Conservation (phyloP, 257 asterid species). For the Eustoma russellianum region DNA sequence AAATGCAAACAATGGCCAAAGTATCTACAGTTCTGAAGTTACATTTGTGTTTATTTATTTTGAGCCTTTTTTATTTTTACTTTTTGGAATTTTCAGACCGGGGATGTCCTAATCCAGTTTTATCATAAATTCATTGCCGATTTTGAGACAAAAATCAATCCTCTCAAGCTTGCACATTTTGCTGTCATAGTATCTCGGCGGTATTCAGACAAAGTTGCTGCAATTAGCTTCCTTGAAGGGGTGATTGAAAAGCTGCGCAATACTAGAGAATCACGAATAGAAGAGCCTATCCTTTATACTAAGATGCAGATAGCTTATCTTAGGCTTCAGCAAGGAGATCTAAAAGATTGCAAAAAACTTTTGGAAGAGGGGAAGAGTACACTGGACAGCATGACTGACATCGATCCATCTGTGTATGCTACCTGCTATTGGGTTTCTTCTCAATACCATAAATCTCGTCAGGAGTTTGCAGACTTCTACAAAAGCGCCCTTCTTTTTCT, state of each 20-base stretch:
- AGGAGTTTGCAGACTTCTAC: slow-evolving; percentile 94
- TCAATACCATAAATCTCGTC: slow-evolving; percentile 66
- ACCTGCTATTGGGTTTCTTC: slow-evolving; percentile 92
- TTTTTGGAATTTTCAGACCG: slow-evolving; percentile 41
- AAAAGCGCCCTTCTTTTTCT: slow-evolving; percentile 86
- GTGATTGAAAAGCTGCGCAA: slow-evolving; percentile 80
- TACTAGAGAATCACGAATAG: slow-evolving; percentile 70
- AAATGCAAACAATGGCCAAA: too few species aligned
- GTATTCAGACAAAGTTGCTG: slow-evolving; percentile 80
- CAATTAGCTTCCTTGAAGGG: slow-evolving; percentile 72
- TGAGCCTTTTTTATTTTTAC: too few species aligned
- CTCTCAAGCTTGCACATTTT: slow-evolving; percentile 95
- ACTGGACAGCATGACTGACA: slow-evolving; percentile 92
- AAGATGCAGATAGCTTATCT: slow-evolving; percentile 77
- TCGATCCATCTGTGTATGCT: slow-evolving; percentile 96
- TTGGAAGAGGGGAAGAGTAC: slow-evolving; percentile 86
- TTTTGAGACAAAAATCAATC: slow-evolving; percentile 95
- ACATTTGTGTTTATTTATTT: too few species aligned
- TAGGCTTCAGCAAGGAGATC: slow-evolving; percentile 84
- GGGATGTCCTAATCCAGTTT: slow-evolving; percentile 84
- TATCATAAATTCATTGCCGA: slow-evolving; percentile 88
- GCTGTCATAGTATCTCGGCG: slow-evolving; percentile 81
- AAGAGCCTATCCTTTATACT: slow-evolving; percentile 81
- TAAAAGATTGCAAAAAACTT: slow-evolving; percentile 80
- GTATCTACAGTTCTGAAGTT: too few species aligned